These are phyloP conservation scores for Galerina marginata DNA, from an alignment of 768 basidiomycete species.

Conservation along the genomic window DNA sequence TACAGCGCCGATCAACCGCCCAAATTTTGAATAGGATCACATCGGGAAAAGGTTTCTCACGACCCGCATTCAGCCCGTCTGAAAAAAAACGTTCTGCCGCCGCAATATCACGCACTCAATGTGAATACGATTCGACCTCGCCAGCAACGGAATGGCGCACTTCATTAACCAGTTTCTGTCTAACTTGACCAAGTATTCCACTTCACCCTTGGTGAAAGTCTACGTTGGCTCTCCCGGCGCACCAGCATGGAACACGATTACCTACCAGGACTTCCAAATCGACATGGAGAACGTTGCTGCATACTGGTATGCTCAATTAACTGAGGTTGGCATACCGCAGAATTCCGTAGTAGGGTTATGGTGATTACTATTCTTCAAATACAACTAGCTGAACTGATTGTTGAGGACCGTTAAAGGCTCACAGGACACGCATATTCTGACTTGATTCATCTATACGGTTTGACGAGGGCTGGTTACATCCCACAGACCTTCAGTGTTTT, in stretches of 20 bases:
- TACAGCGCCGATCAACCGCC: no score
- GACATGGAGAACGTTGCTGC: slow-evolving; percentile 63
- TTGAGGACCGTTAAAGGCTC: slow-evolving; percentile 47
- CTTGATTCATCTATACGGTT: slow-evolving; percentile 64
- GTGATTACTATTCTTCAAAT: slow-evolving; percentile 32
- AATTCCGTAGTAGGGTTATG: slow-evolving; percentile 68
- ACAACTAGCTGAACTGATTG: neutral
- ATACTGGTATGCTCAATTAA: slow-evolving; percentile 55
- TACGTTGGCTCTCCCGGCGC: slow-evolving; percentile 6
- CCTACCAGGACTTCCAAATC: slow-evolving; percentile 48
- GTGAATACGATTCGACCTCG: no score
- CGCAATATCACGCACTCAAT: no score
- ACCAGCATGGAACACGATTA: slow-evolving; percentile 27
- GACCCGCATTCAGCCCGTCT: no score
- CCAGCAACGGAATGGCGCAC: no score
- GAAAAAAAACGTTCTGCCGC: no score
- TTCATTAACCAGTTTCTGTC: no score
- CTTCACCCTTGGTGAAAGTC: slow-evolving; percentile 9
- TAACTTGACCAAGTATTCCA: slow-evolving; percentile 2
- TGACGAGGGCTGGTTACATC: slow-evolving; percentile 69
- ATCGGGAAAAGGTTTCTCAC: no score
- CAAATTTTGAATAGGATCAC: no score
- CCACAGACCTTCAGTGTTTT: slow-evolving; percentile 65
- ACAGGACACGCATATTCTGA: slow-evolving; percentile 67
- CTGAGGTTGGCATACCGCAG: slow-evolving; percentile 42